Conservation (phyloP, 441 rosid species). For the Raphanus hybrid region DNA sequence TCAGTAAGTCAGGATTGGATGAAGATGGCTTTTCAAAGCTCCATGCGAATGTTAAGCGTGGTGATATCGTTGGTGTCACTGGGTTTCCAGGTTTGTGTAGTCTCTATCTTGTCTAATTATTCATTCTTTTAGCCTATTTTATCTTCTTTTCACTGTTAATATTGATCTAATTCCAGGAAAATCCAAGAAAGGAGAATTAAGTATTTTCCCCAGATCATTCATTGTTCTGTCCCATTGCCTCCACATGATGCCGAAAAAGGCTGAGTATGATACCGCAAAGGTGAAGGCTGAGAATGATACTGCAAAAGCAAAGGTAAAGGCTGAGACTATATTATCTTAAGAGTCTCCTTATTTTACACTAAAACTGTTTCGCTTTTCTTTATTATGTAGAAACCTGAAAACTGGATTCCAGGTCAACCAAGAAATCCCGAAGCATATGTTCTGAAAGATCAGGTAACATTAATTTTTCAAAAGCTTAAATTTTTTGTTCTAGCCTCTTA, state of each 20-base stretch:
- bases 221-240: constrained; percentile 76
- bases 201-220: constrained; percentile 73
- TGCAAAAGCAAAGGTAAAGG: constrained; percentile 46
- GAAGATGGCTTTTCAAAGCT: constrained; percentile 70
- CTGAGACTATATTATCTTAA: neutral
- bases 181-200: constrained; percentile 87
- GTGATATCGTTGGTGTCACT: constrained; percentile 83
- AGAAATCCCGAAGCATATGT: constrained; percentile 79
- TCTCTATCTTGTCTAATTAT: neutral
- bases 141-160: neutral
- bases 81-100: constrained; percentile 83
- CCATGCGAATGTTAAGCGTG: constrained; percentile 77
- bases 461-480: constrained; percentile 8
- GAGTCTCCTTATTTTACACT: constrained; percentile 5
- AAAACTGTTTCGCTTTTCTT: constrained; percentile 25
- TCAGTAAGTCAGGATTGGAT: constrained; percentile 76
- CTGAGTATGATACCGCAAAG: constrained; percentile 42
- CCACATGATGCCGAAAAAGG: constrained; percentile 90
- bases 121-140: neutral
- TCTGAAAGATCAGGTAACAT: constrained; percentile 82
- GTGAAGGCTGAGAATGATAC: constrained; percentile 36
- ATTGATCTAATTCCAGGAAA: constrained; percentile 54
- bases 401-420: constrained; percentile 67
- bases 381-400: constrained; percentile 57
- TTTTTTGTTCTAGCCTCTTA: neutral